These are phyloP conservation scores for Cylindrotheca closterium DNA, from an alignment of 108 stramenopile species.

Conservation along the genomic window DNA sequence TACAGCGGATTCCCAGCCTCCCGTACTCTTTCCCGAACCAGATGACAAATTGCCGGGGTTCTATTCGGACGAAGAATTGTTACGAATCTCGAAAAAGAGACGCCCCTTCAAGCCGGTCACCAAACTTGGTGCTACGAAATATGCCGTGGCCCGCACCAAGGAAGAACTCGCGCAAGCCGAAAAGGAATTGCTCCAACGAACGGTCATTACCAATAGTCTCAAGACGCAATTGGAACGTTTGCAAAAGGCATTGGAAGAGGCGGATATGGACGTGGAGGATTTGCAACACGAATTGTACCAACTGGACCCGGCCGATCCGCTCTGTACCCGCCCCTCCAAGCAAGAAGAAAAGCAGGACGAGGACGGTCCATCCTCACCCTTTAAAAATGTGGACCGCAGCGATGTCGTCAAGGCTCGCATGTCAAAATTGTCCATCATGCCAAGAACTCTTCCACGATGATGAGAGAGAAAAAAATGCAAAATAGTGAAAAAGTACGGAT, in stretches of 20 bases:
- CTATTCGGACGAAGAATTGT: too few relatives aligned
- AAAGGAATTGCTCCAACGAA: background rate
- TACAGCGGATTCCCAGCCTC: too few relatives aligned
- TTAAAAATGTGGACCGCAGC: background rate
- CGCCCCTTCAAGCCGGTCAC: background rate
- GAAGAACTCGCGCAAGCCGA: background rate
- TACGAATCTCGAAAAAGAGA: too few relatives aligned
- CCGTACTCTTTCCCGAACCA: too few relatives aligned
- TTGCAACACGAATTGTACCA: background rate
- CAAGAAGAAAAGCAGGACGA: background rate
- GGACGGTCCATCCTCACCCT: background rate
- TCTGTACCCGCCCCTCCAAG: background rate
- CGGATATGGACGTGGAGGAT: background rate
- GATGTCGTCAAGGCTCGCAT: background rate
- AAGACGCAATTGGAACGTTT: background rate
- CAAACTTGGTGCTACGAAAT: background rate
- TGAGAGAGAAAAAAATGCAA: too few relatives aligned
- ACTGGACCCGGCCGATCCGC: background rate
- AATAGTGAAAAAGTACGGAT: too few relatives aligned
- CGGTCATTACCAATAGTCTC: background rate
- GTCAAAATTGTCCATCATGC: background rate
- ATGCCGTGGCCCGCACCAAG: background rate
- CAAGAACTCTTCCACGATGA: background rate
- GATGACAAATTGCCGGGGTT: too few relatives aligned
- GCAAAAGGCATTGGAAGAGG: background rate